These are phyloP conservation scores for Coemansia sp. DNA, from an alignment of 192 early-diverging fungal species.

Conservation along the genomic window DNA sequence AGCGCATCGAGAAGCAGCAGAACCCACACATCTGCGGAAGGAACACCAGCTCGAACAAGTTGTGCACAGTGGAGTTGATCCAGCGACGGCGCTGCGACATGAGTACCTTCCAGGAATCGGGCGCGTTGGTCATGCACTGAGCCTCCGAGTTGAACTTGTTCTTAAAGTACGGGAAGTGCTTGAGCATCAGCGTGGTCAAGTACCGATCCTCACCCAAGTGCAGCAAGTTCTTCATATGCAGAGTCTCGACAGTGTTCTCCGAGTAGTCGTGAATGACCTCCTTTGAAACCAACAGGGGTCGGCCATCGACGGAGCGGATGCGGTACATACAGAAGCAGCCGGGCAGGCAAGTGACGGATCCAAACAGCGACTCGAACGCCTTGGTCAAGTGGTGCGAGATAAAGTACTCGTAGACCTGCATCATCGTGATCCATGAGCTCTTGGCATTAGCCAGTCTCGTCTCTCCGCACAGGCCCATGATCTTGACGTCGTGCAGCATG, in stretches of 20 bases:
- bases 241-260: constrained; percentile 90
- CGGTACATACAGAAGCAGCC: constrained; percentile 99
- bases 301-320: constrained; percentile 75
- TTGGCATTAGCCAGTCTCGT: constrained; percentile 92
- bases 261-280: constrained; percentile 91
- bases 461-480: constrained; percentile 97
- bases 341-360: constrained; percentile 95
- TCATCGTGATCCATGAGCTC: constrained; percentile 94
- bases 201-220: constrained; percentile 99
- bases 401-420: constrained; percentile 99
- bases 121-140: constrained; percentile 90
- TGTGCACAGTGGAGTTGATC: constrained; percentile 99
- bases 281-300: constrained; percentile 87
- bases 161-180: constrained; percentile 97
- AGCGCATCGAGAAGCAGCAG: constrained; percentile 96
- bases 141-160: constrained; percentile 92
- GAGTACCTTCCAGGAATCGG: constrained; percentile 89
- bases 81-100: constrained; percentile 98
- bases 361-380: constrained; percentile 97
- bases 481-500: constrained; percentile 87
- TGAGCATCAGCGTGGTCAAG: constrained; percentile 88
- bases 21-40: constrained; percentile 94
- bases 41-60: constrained; percentile 90
- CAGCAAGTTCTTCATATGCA: constrained; percentile 98
- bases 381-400: constrained; percentile 97